Evolutionary conservation across 176 grass and related monocot genomes (phyloP), one percentile per base, ranked within the genome.

Genomic region (Dendrocalamus sinicus): DNA sequence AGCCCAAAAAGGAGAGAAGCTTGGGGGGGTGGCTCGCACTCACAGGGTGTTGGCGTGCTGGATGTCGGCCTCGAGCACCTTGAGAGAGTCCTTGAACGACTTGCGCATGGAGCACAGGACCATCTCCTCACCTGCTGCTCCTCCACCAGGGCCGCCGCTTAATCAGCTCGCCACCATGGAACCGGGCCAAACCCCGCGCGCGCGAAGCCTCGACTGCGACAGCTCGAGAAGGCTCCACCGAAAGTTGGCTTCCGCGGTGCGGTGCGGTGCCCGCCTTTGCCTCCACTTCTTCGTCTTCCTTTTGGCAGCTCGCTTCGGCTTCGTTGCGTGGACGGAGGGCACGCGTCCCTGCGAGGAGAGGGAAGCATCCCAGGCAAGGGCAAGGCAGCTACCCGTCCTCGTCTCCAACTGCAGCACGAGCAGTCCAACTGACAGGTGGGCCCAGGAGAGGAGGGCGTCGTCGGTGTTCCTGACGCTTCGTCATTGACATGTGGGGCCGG

Each of bases 21-120:
- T 30, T 39, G 1, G 7, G 7, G 4, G 22, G 22, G 22, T 0
- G 57, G 22, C 54, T 23, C 22, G 19, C 4, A 81, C 93, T 93
- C 61, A 98, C 95, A 95, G 80, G 41, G 89, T 90, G 83, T 98
- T 98, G 72, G 95, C 93, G 71, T 98, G 95, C 85, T 95, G 95
- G 88, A 98, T 98, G 88, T 93, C 95, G 3, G 95, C 95, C 92
- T 98, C 88, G 76, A 98, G 93, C 51, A 92, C 76, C 89, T 98
- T 98, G 88, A 98, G 95, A 76, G 95, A 98, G 79, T 98, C 95
- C 89, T 91, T 98, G 95, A 98, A 98, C 44, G 95, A 93, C 87
- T 90, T 93, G 71, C 95, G 91, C 88, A 81, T 44, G 87, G 95
- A 84, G 89, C 67, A 86, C 71, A 91, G 28, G 70, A 85, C 84